Evolutionary conservation across 192 early-diverging fungal species (phyloP), one percentile per base, ranked within the genome.

Genomic region (Chytriomyces sp.): DNA sequence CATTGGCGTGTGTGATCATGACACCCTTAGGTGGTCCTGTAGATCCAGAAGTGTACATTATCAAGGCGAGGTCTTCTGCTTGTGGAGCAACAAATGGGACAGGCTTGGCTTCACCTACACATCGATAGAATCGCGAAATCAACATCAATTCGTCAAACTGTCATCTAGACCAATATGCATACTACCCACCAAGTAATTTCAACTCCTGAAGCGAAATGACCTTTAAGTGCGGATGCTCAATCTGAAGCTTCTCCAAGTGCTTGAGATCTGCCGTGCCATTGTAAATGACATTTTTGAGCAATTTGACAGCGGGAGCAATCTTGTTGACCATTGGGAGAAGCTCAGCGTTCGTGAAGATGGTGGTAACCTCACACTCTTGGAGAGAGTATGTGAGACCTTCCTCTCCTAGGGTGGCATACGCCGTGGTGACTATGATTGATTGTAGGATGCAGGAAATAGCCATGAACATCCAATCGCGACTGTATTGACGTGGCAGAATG

Each of bases 11-110:
- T 57, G 89, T 86, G 6, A 98, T 76, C 68, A 94, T 76, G 31
- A 94, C 95, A 65, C 96, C 96, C 79, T 96, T 96, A 52, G 96
- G 95, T 60, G 71, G 86, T 26, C 96, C 94, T 5, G 94, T 98
- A 17, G 89, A 90, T 38, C 96, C 84, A 31, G 78, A 82, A 12
- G 91, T 91, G 74, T 92, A 98, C 94, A 98, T 95, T 63, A 98
- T 93, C 64, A 91, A 85, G 37, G 74, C 72, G 30, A 75, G 19
- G 78, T 93, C 92, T 65, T 91, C 89, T 14, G 84, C 69, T 22
- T 73, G 77, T 8, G 94, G 93, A 28, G 86, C 81, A 30, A 69
- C 72, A 3, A 49, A 49, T 3, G 44, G 44, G 17, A 49, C 44
- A 73, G 54, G 89, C 89, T 60, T 88, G 34, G 31, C 71, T 72